These are phyloP conservation scores for Teratosphaeria viscida DNA, from an alignment of 2,329 filamentous ascomycete genomes.

Conservation along the genomic window DNA sequence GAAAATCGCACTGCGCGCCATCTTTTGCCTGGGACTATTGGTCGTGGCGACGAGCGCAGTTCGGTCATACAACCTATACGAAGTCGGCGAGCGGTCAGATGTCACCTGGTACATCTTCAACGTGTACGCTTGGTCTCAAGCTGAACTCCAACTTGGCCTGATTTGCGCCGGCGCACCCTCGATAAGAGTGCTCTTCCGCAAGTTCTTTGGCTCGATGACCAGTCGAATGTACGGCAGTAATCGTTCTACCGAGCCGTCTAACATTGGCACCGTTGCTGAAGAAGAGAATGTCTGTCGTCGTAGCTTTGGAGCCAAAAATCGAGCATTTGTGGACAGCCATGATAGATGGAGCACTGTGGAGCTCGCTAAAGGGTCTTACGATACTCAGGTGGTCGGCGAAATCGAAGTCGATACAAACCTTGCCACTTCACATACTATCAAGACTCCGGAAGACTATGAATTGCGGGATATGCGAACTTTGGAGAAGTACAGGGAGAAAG, in stretches of 20 bases:
- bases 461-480: slow-evolving; percentile 11
- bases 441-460: slow-evolving; percentile 13
- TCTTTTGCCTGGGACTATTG: slow-evolving; percentile 36
- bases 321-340: not conserved
- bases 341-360: not conserved
- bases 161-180: slow-evolving; percentile 35
- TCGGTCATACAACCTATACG: slow-evolving; percentile 28
- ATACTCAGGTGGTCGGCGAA: not conserved
- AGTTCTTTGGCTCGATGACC: slow-evolving; percentile 24
- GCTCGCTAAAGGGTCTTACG: not conserved
- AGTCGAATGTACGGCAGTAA: slow-evolving; percentile 3
- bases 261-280: not conserved
- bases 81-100: slow-evolving; percentile 26
- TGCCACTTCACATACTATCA: slow-evolving; percentile 2
- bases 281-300: not conserved
- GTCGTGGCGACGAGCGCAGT: slow-evolving; percentile 27
- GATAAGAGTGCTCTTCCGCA: slow-evolving; percentile 34
- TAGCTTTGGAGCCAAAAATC: not conserved
- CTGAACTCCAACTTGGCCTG: slow-evolving; percentile 32
- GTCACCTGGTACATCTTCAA: slow-evolving; percentile 31
- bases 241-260: not conserved
- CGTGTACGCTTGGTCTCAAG: slow-evolving; percentile 31
- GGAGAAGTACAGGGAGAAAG: slow-evolving; percentile 6
- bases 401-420: not conserved
- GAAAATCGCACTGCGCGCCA: slow-evolving; percentile 34